Base-by-base conservation (phyloP, 345 rosid species). In the Hibiscus trionum region DNA sequence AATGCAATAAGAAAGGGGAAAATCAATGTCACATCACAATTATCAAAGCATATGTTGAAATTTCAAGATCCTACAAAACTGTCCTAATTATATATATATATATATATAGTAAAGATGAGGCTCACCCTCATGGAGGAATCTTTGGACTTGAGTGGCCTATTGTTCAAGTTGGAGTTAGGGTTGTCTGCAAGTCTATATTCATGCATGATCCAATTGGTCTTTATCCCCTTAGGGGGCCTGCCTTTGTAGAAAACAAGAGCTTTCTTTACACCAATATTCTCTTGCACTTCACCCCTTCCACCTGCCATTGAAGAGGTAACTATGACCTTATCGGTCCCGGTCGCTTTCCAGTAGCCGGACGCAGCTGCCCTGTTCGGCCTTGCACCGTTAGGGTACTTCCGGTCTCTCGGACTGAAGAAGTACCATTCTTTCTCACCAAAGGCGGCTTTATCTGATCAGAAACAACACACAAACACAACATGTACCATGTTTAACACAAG, bases 131-230 rank as follows among this genome's bases (percentile, higher is more conserved):
- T 95, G 53, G 99, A 86, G 56, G 85, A 88, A 69, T 90, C 89
- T 76, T 83, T 90, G 37, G 85, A 80, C 78, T 81, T 89, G 14
- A 70, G 66, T 42, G 84, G 79, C 49, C 56, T 81, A 79, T 46
- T 70, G 75, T 69, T 66, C 69, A 19, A 71, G 77, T 71, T 37
- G 72, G 71, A 59, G 61, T 27, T 65, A 61, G 61, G 73, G 70
- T 78, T 58, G 15, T 92, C 93, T 0, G 90, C 50, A 11, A 95
- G 85, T 68, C 99, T 89, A 83, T 92, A 95, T 69, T 95, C 99
- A 73, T 95, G 99, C 99, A 95, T 95, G 78, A 95, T 95, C 99
- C 99, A 95, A 61, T 89, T 85, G 47, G 99, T 95, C 81, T 95
- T 95, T 53, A 83, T 75, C 61, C 99, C 99, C 75, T 86, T 50